phyloP scores from a whole-genome alignment of 441 rosid species.

The California macrophylla region DNA sequence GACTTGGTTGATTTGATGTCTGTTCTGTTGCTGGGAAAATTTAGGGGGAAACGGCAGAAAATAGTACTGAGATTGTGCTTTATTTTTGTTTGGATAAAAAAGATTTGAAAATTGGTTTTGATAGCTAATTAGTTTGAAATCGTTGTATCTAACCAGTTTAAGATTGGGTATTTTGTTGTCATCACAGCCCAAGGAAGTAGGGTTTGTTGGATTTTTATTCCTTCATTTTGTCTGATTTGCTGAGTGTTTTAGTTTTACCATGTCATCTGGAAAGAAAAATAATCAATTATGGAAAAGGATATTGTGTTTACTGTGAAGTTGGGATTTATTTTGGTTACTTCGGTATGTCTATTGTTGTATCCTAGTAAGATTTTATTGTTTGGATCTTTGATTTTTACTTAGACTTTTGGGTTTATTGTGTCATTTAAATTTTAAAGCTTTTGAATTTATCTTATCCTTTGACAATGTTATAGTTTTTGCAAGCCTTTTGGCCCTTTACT shows the following conservation, averaged over 20 bases:
- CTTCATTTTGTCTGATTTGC: not conserved
- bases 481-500: not conserved
- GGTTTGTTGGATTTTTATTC: not conserved
- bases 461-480: not conserved
- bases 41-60: not conserved
- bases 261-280: not conserved
- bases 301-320: not conserved
- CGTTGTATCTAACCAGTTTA: not conserved
- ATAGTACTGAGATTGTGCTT: not conserved
- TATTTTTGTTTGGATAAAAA: not conserved
- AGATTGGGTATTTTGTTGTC: not conserved
- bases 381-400: not conserved
- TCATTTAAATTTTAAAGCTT: not conserved
- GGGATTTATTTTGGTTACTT: not conserved
- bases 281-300: no score
- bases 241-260: not conserved
- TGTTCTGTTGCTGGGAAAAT: constrained; percentile 11
- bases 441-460: not conserved
- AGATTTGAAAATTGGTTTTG: not conserved
- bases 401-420: not conserved
- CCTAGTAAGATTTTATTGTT: not conserved
- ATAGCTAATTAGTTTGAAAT: not conserved
- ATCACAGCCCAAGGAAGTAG: not conserved
- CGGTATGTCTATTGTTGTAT: not conserved
- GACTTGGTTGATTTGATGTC: constrained; percentile 5